Base-by-base conservation (phyloP, 257 asterid species). In the Petrea volubilis region DNA sequence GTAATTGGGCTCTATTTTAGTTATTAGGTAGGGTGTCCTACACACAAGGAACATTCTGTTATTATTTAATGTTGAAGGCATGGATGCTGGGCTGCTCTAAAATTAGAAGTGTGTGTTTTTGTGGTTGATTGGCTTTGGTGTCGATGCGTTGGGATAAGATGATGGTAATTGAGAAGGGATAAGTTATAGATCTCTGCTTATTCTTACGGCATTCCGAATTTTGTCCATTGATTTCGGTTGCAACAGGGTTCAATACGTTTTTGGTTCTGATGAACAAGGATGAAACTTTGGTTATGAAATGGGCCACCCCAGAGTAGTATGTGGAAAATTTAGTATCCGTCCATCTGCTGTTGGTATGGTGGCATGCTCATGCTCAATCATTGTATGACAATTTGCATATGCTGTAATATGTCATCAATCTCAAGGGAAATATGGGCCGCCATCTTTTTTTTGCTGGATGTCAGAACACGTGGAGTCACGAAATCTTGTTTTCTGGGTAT, bases 371-470 rank as follows among this genome's bases (percentile, higher is more conserved):
- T 46, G 72, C 33, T 61, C 21, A 6, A 68, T 52, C 14, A 43
- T 68, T 52, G 40, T 15, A 50, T 43, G 57, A 20, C 60, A 55
- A 51, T 69, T 58, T 53, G 58, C 69, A 21, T 56, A 28, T 40
- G 7, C 17, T 66, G 46, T 31, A 49, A 77, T 24, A 60, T 36
- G 78, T 36, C 43, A 63, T 70, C 72, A 38, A 44, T 60, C 43
- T 43, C 14, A 68, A 21, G 43, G 74, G 55, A 29, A 44, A 50
- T 44, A 21, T 64, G 66, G 69, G 75, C 20, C 67, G 38, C 18
- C 62, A 27, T 56, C 10, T 27, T 68, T 81, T 58, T 62, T 81
- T 58, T 62, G 74, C 70, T 31, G 13, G 79, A 69, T 60, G 52
- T 58, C n/a, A 3, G 44, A 70, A 62, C 76, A 62, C 21, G 46